A percentile compares a stretch with the other conserved stretches of the same genome.
Conservation (phyloP, 768 basidiomycete genomes). For the Suillus tomentosus region DNA sequence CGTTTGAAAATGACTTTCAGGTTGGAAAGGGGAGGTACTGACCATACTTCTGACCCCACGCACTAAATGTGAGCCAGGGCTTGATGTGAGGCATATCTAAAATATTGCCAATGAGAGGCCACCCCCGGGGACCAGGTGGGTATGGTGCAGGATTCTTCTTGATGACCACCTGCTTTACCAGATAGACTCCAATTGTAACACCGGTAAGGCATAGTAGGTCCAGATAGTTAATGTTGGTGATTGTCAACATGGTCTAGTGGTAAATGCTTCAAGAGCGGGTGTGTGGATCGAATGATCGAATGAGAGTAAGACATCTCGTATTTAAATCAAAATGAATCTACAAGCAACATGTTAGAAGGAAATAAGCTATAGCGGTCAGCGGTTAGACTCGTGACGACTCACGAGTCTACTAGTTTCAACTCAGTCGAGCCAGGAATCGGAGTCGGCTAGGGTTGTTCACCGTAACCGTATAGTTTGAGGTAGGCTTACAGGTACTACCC, state of each 20-base stretch:
- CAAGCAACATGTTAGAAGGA: no score
- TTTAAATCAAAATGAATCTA: no score
- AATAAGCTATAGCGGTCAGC: no score
- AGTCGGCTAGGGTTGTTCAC: no score
- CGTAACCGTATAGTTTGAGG: no score
- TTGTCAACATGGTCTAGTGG: not conserved
- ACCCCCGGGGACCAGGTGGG: not conserved
- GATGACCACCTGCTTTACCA: not conserved
- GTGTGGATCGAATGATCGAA: not conserved
- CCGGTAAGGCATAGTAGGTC: not conserved
- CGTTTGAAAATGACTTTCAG: not conserved
- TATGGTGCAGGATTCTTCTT: not conserved
- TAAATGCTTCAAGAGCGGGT: not conserved
- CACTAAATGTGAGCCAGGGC: not conserved
- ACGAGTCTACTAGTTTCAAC: no score
- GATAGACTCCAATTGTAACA: not conserved
- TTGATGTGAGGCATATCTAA: not conserved
- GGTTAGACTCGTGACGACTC: no score
- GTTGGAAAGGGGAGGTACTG: not conserved
- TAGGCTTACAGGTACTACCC: no score
- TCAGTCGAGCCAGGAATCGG: no score
- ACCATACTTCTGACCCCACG: not conserved
- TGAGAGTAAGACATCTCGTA: no score
- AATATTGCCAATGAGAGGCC: not conserved
- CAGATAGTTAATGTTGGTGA: not conserved